Evolutionary conservation across 2,329 filamentous ascomycete genomes (phyloP).

Genomic region (Ophiostoma pallidulum): DNA sequence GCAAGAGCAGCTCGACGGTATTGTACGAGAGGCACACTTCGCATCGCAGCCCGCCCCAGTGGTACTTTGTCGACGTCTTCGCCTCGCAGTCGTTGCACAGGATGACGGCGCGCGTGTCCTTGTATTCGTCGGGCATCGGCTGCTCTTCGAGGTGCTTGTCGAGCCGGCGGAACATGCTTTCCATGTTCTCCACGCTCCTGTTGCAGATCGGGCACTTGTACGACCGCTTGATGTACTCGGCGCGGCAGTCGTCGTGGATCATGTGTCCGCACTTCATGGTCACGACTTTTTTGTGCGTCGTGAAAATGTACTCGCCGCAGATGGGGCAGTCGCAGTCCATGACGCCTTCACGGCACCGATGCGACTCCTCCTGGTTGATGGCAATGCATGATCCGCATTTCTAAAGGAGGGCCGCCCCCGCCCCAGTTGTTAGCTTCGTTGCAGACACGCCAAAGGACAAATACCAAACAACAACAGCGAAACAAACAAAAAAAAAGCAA

Average conservation of each 20-base stretch:
- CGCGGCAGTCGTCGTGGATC: slow-evolving; percentile 84
- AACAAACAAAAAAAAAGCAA: slow-evolving; percentile 4
- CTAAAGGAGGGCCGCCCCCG: no score
- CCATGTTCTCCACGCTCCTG: slow-evolving; percentile 96
- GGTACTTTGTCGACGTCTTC: slow-evolving; percentile 77
- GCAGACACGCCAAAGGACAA: no score
- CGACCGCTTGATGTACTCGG: slow-evolving; percentile 76
- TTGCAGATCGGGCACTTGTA: slow-evolving; percentile 97
- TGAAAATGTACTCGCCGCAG: slow-evolving; percentile 94
- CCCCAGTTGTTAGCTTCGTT: no score
- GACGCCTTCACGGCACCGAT: slow-evolving; percentile 89
- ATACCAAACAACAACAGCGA: no score
- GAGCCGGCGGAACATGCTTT: slow-evolving; percentile 82
- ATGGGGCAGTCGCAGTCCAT: slow-evolving; percentile 96
- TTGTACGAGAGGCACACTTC: slow-evolving; percentile 62
- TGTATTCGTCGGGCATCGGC: slow-evolving; percentile 83
- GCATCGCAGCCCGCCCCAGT: slow-evolving; percentile 93
- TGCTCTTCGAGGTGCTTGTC: slow-evolving; percentile 80
- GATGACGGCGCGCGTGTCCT: slow-evolving; percentile 69
- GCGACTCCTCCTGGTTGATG: slow-evolving; percentile 72
- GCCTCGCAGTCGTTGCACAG: slow-evolving; percentile 93
- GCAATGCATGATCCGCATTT: slow-evolving; percentile 91
- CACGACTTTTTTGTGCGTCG: slow-evolving; percentile 75
- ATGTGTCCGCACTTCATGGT: slow-evolving; percentile 96
- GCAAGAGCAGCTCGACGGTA: slow-evolving; percentile 49